Evolutionary conservation across 2,329 filamentous ascomycete species (phyloP).

Genomic region (Xenosphaeropsis pyriputrescens): DNA sequence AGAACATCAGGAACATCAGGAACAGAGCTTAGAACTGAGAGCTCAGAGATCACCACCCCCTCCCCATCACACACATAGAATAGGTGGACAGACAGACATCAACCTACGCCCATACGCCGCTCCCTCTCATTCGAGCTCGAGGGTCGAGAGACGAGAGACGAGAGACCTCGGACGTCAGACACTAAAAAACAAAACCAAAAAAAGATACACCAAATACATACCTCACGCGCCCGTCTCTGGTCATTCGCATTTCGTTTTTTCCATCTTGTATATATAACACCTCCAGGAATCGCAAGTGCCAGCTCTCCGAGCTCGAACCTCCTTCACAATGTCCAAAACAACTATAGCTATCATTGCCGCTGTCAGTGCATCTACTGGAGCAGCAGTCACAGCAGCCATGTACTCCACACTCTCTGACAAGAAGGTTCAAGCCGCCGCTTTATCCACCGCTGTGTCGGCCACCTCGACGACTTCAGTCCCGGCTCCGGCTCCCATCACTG

Average conservation of each 20-base stretch:
- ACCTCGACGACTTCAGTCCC: constrained; percentile 6
- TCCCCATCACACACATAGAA: too few species aligned
- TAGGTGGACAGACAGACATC: too few species aligned
- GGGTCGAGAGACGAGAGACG: too few species aligned
- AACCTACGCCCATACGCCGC: too few species aligned
- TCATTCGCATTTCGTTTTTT: background rate
- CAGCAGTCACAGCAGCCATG: constrained; percentile 56
- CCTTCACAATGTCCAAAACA: constrained; percentile 56
- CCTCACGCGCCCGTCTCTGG: background rate
- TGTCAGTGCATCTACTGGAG: constrained; percentile 62
- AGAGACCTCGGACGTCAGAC: too few species aligned
- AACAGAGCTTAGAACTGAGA: too few species aligned
- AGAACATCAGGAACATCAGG: background rate
- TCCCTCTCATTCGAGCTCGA: too few species aligned
- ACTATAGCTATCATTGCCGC: constrained; percentile 64
- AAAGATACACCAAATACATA: too few species aligned
- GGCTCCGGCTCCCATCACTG: constrained; percentile 11
- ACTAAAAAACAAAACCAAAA: too few species aligned
- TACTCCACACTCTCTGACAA: constrained; percentile 40
- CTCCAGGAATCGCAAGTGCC: background rate
- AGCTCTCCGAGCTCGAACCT: background rate
- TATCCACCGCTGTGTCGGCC: constrained; percentile 13
- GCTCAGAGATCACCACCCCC: too few species aligned
- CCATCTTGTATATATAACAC: background rate
- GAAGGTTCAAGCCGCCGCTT: constrained; percentile 18